Evolutionary conservation across 805 yeast genomes (phyloP).

Genomic region (Zygoascus bituminiphila): DNA sequence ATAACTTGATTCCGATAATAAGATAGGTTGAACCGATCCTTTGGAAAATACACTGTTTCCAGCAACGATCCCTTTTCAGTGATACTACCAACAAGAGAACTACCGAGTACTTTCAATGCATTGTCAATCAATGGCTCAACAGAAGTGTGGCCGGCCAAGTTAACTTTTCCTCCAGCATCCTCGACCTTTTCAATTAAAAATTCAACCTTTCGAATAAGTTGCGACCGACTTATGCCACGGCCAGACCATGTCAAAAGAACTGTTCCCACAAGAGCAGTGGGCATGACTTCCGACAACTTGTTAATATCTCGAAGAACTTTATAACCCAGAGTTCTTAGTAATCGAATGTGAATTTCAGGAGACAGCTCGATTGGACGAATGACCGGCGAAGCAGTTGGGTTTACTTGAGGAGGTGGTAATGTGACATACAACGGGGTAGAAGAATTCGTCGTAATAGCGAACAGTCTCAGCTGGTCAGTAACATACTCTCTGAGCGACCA

Average conservation of each 20-base stretch:
- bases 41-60: constrained; percentile 34
- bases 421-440: constrained; percentile 1
- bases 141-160: constrained; percentile 11
- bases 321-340: constrained; percentile 46
- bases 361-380: background rate
- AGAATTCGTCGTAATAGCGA: constrained; percentile 1
- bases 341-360: constrained; percentile 15
- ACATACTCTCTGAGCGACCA: constrained; percentile 33
- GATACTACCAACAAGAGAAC: constrained; percentile 29
- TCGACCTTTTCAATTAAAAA: constrained; percentile 30
- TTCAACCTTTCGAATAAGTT: constrained; percentile 29
- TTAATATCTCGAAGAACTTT: constrained; percentile 46
- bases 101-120: constrained; percentile 33
- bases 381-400: constrained; percentile 3
- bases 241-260: constrained; percentile 33
- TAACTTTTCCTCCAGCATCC: constrained; percentile 32
- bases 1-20: constrained; percentile 51
- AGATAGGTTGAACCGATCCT: constrained; percentile 46
- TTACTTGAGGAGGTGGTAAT: background rate
- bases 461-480: constrained; percentile 22
- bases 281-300: constrained; percentile 42
- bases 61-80: constrained; percentile 25
- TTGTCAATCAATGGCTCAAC: constrained; percentile 30
- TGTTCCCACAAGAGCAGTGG: constrained; percentile 46
- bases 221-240: constrained; percentile 31